phyloP scores from a whole-genome alignment of 352 stramenopile genomes.

The Hyaloperonospora arabidopsidis region DNA sequence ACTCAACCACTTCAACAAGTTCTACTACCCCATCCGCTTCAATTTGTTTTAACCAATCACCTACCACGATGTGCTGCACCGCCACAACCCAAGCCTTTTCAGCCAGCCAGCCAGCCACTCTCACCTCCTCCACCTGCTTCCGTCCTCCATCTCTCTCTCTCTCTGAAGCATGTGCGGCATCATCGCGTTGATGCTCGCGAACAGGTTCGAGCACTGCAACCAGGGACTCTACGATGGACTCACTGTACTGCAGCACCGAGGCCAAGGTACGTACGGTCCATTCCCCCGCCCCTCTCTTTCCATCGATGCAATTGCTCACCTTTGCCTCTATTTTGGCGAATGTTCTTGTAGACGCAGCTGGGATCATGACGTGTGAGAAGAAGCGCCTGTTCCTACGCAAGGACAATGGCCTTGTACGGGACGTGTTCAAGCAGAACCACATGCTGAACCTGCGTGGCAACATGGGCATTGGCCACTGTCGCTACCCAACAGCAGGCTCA shows the following conservation, averaged over 20 bases:
- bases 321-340: too few species aligned
- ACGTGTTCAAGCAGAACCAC: slow-evolving; percentile 98
- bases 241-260: slow-evolving; percentile 96
- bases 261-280: slow-evolving; percentile 52
- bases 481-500: slow-evolving; percentile 96
- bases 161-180: slow-evolving; percentile 93
- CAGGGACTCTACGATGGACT: slow-evolving; percentile 94
- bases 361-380: slow-evolving; percentile 93
- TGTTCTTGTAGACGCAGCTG: slow-evolving; percentile 64
- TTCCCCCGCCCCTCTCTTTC: too few species aligned
- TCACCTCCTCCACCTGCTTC: background rate
- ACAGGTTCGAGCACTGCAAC: slow-evolving; percentile 92
- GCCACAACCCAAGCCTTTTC: background rate
- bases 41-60: too few species aligned
- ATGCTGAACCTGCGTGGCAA: slow-evolving; percentile 93
- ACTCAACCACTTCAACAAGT: too few species aligned
- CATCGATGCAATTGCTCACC: too few species aligned
- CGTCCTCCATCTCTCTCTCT: background rate
- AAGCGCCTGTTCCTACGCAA: slow-evolving; percentile 94
- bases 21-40: too few species aligned
- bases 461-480: slow-evolving; percentile 96
- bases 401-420: slow-evolving; percentile 96
- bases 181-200: slow-evolving; percentile 92
- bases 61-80: too few species aligned
- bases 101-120: background rate